Evolutionary conservation across 495 filamentous ascomycete species (phyloP), one percentile per base, ranked within the genome.

Genomic region (Penicillium crystallinum): DNA sequence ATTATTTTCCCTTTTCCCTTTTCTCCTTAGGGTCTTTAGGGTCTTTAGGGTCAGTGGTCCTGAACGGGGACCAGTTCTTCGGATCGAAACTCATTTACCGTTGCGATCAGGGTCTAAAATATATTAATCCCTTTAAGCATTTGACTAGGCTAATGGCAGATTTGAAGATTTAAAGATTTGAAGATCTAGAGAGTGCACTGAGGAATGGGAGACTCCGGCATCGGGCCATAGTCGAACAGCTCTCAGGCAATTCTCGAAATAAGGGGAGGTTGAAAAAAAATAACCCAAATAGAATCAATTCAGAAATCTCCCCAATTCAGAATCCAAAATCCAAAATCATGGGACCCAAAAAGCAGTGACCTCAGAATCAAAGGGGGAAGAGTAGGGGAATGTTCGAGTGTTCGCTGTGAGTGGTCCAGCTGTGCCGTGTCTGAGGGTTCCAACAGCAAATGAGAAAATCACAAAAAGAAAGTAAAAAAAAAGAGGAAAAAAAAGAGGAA

Each of bases 61-160:
- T 54, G 52, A 63, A 66, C 60, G 58, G 60, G 65, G 66, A 72
- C 69, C 69, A 72, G 67, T 69, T 66, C 69, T 67, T 69, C 58
- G 67, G 69, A 58, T 52, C 3, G 15, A 4, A 25, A 25, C 3
- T 41, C 21, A 27, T 37, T 48, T 37, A 48, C 40, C 25, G 49
- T 58, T 40, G 34, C 40, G 25, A 37, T 56, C 41, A 49, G 33
- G 36, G 39, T 56, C 46, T 42, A 52, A 30, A 46, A 36, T 53
- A 46, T 46, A 46, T 47, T 48, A 40, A 49, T 48, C 41, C 41
- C 45, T 42, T 36, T 39, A 40, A 52, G 2, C 47, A 34, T 44
- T n/a, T 14, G 31, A 54, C 55, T 39, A 46, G 58, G 58, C 41
- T 62, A 52, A 52, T n/a, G n/a, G n/a, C n/a, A 36, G 59, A 64